Percentiles rank a stretch among this genome's conserved stretches.
Conservation (phyloP, 331 rosid genomes). For the Spiraea crenata region DNA sequence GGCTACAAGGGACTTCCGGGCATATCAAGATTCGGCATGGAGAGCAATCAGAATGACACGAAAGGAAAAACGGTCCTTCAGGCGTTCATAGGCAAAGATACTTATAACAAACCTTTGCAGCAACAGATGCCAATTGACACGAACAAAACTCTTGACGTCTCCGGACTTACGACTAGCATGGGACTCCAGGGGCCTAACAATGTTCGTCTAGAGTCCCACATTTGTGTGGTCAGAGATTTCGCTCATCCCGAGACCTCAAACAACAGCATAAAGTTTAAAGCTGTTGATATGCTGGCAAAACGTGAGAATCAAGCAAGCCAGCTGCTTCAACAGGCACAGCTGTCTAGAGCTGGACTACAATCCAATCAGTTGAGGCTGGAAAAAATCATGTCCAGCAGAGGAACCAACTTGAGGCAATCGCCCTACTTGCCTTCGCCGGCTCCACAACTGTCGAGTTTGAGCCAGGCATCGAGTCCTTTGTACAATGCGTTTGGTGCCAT, state of each 20-base stretch:
- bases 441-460: slow-evolving; percentile 10
- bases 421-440: slow-evolving; percentile 11
- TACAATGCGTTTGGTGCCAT: slow-evolving; percentile 13
- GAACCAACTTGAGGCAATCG: neutral
- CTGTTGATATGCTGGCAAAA: slow-evolving; percentile 14
- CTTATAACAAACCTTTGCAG: neutral
- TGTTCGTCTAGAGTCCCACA: slow-evolving; percentile 21
- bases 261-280: slow-evolving; percentile 8
- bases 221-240: slow-evolving; percentile 17
- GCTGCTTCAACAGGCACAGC: slow-evolving; percentile 21
- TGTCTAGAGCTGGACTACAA: neutral
- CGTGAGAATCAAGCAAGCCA: neutral
- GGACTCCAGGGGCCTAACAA: neutral
- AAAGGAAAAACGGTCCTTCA: slow-evolving; percentile 13
- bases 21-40: slow-evolving; percentile 3
- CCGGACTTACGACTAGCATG: neutral
- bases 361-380: slow-evolving; percentile 15
- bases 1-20: slow-evolving; percentile 1
- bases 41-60: neutral
- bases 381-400: slow-evolving; percentile 16
- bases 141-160: neutral
- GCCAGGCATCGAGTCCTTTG: neutral
- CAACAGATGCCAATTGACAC: neutral
- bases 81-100: neutral
- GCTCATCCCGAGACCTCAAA: slow-evolving; percentile 12